These are phyloP conservation scores for Pseudocercospora crystallina DNA, from an alignment of 2,329 filamentous ascomycete genomes.

Conservation along the genomic window DNA sequence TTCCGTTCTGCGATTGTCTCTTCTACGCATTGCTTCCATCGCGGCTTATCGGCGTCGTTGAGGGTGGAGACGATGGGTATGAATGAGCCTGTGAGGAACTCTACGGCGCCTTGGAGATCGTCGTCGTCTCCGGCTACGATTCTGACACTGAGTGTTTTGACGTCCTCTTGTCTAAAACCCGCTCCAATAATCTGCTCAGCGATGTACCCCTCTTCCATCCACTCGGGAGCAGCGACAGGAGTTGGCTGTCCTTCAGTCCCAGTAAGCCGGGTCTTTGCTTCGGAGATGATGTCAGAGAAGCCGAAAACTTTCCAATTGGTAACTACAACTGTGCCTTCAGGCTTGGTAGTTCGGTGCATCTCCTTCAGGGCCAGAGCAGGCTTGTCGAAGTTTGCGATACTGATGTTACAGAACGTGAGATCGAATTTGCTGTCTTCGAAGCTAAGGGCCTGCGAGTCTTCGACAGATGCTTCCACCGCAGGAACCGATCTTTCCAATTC, in stretches of 20 bases:
- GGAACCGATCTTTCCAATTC: no score
- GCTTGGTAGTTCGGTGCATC: background rate
- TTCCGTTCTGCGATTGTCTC: background rate
- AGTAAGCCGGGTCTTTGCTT: background rate
- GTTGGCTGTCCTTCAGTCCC: background rate
- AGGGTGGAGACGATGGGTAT: background rate
- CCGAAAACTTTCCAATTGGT: slow-evolving; percentile 7
- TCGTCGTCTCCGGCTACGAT: background rate
- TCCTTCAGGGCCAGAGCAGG: background rate
- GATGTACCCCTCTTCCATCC: background rate
- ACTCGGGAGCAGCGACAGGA: slow-evolving; percentile 1
- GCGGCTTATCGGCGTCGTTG: background rate
- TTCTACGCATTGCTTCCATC: background rate
- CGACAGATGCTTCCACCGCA: background rate
- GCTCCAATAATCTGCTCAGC: background rate
- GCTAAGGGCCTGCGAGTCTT: slow-evolving; percentile 1
- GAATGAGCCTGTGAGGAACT: slow-evolving; percentile 1
- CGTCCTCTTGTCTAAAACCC: background rate
- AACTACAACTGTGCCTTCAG: background rate
- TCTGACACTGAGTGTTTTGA: background rate
- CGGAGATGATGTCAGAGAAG: background rate
- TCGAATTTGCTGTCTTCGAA: background rate
- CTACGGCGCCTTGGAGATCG: background rate
- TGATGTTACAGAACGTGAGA: background rate
- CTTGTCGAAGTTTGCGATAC: background rate